These are phyloP conservation scores for Paradendryphiella salina DNA, from an alignment of 2,329 filamentous ascomycete genomes.

Conservation along the genomic window DNA sequence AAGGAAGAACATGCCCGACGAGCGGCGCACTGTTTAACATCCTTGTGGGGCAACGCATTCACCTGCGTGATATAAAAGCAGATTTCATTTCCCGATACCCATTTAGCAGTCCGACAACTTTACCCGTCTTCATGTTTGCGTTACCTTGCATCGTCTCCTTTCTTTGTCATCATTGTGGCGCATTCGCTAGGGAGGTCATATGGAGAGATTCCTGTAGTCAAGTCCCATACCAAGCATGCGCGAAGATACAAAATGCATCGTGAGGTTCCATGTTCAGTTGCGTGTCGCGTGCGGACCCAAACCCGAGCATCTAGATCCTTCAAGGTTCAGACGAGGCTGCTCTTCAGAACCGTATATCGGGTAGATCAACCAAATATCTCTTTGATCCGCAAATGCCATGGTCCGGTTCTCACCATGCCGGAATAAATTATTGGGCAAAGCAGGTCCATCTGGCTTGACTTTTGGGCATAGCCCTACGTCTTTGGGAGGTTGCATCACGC, in stretches of 20 bases:
- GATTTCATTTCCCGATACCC: conserved; percentile 11
- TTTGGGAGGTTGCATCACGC: background rate
- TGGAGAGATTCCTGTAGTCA: too few relatives aligned
- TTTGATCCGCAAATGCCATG: background rate
- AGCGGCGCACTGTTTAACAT: conserved; percentile 36
- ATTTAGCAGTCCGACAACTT: background rate
- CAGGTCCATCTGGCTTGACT: background rate
- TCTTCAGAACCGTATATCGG: background rate
- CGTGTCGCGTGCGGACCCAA: background rate
- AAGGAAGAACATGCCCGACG: conserved; percentile 63
- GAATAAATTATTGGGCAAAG: background rate
- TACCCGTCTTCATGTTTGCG: background rate
- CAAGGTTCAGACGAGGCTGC: background rate
- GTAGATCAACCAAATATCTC: background rate
- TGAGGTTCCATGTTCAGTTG: background rate
- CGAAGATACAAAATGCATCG: background rate
- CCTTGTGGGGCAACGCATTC: background rate
- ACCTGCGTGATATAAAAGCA: background rate
- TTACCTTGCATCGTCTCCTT: background rate
- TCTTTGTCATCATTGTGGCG: too few relatives aligned
- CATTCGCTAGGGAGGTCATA: too few relatives aligned
- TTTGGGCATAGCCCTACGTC: background rate
- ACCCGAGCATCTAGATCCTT: background rate
- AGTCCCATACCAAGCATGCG: too few relatives aligned
- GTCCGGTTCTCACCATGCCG: background rate